Evolutionary conservation across 202 grass and related monocot genomes (phyloP).

Genomic region (Brachypodium distachyon): DNA sequence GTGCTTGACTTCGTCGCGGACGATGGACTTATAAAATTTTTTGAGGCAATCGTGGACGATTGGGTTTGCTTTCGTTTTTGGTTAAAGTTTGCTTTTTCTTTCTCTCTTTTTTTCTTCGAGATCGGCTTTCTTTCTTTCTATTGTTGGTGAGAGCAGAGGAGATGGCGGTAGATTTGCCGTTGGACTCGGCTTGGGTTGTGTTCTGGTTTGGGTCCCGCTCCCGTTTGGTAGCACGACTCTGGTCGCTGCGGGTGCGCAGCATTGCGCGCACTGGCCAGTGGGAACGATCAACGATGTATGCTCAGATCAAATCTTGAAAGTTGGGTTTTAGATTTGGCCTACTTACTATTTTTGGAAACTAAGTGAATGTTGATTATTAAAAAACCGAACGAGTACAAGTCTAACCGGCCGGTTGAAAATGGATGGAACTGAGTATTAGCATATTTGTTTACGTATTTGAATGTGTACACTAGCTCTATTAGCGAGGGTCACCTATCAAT

Average conservation of each 20-base stretch:
- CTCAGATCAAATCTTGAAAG: not conserved
- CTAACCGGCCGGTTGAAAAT: too few species aligned
- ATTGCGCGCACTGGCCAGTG: not conserved
- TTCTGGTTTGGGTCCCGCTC: not conserved
- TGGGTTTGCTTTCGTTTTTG: not conserved
- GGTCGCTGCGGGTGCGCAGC: not conserved
- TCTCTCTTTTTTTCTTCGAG: too few species aligned
- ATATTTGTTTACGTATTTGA: too few species aligned
- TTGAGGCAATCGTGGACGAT: too few species aligned
- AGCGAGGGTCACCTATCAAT: too few species aligned
- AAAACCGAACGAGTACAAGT: too few species aligned
- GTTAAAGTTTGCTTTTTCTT: not conserved
- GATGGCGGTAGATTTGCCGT: not conserved
- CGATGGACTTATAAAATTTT: too few species aligned
- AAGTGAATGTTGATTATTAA: too few species aligned
- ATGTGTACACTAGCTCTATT: too few species aligned
- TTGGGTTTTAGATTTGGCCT: not conserved
- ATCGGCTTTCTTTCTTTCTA: too few species aligned
- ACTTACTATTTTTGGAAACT: too few species aligned
- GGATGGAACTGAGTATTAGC: too few species aligned
- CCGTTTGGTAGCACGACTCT: not conserved
- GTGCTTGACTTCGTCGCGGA: not conserved
- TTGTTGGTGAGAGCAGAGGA: not conserved
- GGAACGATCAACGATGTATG: not conserved
- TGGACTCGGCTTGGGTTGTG: not conserved